Base-by-base conservation (phyloP, 2,329 filamentous ascomycete genomes). In the Decorospora gaudefroyi region DNA sequence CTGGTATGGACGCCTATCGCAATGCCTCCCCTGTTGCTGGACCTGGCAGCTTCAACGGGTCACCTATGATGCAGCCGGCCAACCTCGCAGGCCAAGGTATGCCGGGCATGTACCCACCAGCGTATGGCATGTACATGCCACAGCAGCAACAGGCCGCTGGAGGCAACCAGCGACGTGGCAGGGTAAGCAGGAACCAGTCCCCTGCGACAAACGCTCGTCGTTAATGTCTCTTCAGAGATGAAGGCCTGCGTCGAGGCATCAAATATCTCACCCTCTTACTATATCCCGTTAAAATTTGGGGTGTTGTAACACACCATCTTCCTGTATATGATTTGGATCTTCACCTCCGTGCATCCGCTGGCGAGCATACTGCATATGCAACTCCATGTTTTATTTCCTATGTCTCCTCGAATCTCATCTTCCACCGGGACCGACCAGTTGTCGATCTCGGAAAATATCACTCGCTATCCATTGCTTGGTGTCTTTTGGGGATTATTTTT, bases 61-160 rank as follows among this genome's bases (percentile, higher is more conserved):
- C 73, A 17, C 65, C 73, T 4, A 76, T 81, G 72, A 66, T 80
- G 28, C 72, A 73, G 44, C 77, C 77, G 42, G 71, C 72, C 32
- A 67, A 61, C 23, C 78, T 76, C 42, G 69, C 70, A 5, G 69
- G 71, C 6, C 67, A 67, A 43, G 63, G 62, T 25, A 66, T 69
- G 55, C 63, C 61, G 16, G 61, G 62, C 15, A 64, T 68, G 62
- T 58, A 57, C 22, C 55, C 54, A 63, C 76, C 76, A 42, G n/a
- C n/a, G n/a, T 81, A 81, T 62, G 74, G 76, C 53, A 74, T 76
- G 57, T 76, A 78, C 51, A 76, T 74, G 61, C 75, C 76, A 38
- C 71, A 73, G 41, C 74, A 77, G 56, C 62, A 65, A 31, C 61
- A 64, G 43, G 62, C 57, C 40, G 63, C 71, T 45, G 76, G 74